Percentiles rank a stretch among this genome's conserved stretches.
Conservation (phyloP, 768 basidiomycete genomes). For the Suillus discolor region DNA sequence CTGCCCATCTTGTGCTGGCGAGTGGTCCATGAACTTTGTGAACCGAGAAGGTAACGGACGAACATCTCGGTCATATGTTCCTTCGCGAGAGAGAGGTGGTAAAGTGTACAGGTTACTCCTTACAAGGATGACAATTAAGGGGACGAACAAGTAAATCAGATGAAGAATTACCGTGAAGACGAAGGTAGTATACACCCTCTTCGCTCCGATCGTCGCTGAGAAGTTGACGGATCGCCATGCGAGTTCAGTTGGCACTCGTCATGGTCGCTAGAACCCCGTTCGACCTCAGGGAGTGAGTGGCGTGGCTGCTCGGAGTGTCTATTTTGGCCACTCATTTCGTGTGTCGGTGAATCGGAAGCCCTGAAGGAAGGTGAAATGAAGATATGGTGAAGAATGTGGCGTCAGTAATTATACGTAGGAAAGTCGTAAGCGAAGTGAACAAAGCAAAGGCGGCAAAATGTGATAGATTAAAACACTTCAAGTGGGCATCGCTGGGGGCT, state of each 20-base stretch:
- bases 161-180: conserved; percentile 6
- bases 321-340: conserved; percentile 23
- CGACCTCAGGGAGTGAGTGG: conserved; percentile 10
- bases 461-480: conserved; percentile 5
- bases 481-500: conserved; percentile 2
- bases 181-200: conserved; percentile 25
- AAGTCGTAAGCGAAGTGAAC: conserved; percentile 26
- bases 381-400: conserved; percentile 30
- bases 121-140: neutral
- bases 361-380: conserved; percentile 24
- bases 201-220: conserved; percentile 21
- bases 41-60: conserved; percentile 35
- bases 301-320: conserved; percentile 12
- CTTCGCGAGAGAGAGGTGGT: conserved; percentile 34
- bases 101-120: conserved; percentile 31
- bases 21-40: conserved; percentile 28
- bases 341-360: conserved; percentile 33
- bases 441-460: conserved; percentile 13
- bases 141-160: neutral
- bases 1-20: conserved; percentile 21
- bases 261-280: conserved; percentile 24
- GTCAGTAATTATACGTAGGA: conserved; percentile 28
- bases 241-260: conserved; percentile 20
- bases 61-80: conserved; percentile 35
- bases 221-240: neutral